phyloP scores from a whole-genome alignment of 306 rosid genomes.

The Dryas drummondii region DNA sequence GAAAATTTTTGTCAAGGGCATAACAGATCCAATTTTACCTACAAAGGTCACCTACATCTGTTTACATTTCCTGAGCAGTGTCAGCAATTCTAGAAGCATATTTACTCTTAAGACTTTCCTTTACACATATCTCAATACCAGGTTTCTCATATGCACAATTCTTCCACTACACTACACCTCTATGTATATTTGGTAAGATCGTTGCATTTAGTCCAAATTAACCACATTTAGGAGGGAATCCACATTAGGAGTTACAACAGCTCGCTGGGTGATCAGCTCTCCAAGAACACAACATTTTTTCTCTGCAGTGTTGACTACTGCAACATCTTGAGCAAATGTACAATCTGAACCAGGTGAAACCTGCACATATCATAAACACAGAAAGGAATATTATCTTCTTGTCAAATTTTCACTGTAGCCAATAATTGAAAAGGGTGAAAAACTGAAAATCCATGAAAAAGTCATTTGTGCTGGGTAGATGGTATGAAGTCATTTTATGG shows the following conservation, averaged over 20 bases:
- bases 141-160: background rate
- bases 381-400: background rate
- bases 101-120: slow-evolving; percentile 25
- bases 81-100: slow-evolving; percentile 28
- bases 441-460: background rate
- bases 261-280: slow-evolving; percentile 38
- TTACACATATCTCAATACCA: slow-evolving; percentile 24
- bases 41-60: background rate
- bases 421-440: background rate
- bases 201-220: slow-evolving; percentile 18
- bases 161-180: slow-evolving; percentile 6
- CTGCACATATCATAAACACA: slow-evolving; percentile 39
- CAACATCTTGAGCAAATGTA: slow-evolving; percentile 46
- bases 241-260: slow-evolving; percentile 51
- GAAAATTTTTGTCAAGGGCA: background rate
- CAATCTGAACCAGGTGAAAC: slow-evolving; percentile 73
- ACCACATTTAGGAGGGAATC: slow-evolving; percentile 37
- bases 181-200: background rate
- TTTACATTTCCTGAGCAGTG: slow-evolving; percentile 3
- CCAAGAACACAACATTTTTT: slow-evolving; percentile 58
- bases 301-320: slow-evolving; percentile 52
- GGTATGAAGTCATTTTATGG: no score
- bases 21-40: background rate
- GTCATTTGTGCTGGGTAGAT: no score
- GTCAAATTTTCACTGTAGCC: background rate